Percentiles rank a stretch among this genome's conserved stretches.
Evolutionary conservation across 805 yeast species (phyloP).

Genomic region (Metschnikowia henanensis): DNA sequence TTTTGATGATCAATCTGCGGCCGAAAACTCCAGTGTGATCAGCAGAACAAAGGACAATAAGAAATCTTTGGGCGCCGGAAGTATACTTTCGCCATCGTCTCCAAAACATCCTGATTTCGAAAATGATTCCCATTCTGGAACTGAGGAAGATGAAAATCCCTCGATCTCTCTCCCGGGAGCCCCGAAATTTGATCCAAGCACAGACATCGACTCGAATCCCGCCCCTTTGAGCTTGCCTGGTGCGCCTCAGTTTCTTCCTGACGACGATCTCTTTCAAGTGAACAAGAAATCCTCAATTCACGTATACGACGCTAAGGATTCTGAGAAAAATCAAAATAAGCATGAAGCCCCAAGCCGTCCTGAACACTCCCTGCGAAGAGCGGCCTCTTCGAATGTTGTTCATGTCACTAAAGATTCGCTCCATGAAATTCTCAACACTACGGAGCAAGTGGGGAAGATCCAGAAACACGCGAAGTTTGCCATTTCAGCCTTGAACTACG

Average conservation of each 20-base stretch:
- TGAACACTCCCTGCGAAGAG: neutral
- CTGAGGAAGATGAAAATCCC: neutral
- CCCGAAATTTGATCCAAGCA: slow-evolving; percentile 33
- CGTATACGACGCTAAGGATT: slow-evolving; percentile 28
- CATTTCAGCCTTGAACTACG: slow-evolving; percentile 76
- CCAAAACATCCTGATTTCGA: neutral
- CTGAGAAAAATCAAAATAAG: neutral
- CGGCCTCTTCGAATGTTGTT: slow-evolving; percentile 1
- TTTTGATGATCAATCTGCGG: no score
- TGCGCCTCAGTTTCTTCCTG: slow-evolving; percentile 43
- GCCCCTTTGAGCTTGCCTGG: slow-evolving; percentile 37
- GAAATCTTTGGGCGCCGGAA: neutral
- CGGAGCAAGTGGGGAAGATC: slow-evolving; percentile 56
- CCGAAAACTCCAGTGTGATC: neutral
- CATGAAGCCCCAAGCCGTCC: neutral
- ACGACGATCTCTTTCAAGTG: slow-evolving; percentile 36
- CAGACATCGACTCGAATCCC: slow-evolving; percentile 21
- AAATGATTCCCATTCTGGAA: neutral
- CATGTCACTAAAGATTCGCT: slow-evolving; percentile 39
- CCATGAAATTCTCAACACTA: slow-evolving; percentile 49
- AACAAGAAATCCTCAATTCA: slow-evolving; percentile 40
- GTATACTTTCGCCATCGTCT: neutral
- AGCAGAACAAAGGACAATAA: no score
- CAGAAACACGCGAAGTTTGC: slow-evolving; percentile 77
- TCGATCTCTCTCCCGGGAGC: slow-evolving; percentile 35